Base-by-base conservation (phyloP, 2,329 filamentous ascomycete species). In the Epichloe coenophiala region DNA sequence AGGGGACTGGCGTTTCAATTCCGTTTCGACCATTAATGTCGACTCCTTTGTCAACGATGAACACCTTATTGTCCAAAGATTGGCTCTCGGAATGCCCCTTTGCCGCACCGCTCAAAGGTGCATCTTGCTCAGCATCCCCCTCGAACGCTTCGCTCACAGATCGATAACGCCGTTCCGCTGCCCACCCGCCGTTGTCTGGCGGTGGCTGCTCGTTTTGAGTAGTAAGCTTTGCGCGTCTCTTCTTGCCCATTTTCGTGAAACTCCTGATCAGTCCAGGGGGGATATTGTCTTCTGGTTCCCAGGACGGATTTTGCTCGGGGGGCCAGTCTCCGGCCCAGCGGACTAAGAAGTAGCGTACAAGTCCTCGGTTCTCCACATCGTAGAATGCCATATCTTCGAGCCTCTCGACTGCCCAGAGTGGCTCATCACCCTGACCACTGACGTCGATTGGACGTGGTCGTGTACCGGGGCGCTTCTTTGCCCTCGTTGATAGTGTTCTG, bases 261-360 rank as follows among this genome's bases (percentile, higher is more conserved):
- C 62, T 62, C 6, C 60, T 63, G 1, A 78, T 63, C 39, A 78
- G 57, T 0, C 52, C 52, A 0, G 59, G 51, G 0, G 72, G 61
- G 2, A 81, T 69, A 48, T 79, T 77, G 3, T 68, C 68, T 54
- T 73, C 70, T 0, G 76, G 77, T 57, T 81, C 77, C 77, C 77
- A 81, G 0, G 76, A 75, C 0, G 75, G 74, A 50, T 81, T 79
- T 57, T 79, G 69, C 8, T 71, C 72, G 68, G 62, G 0, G 0
- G 77, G 75, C 77, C 77, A 81, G 52, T 77, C 62, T 7, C 77
- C 77, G 43, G 70, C 71, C 77, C 77, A 81, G 6, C 72, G 70
- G 1, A 81, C 75, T 33, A 71, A 65, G 59, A 76, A 81, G 51
- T 68, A 70, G 3, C 71, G 71, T 1, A 71, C 63, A 0, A 57